Conservation (phyloP, 2,329 filamentous ascomycete species). For the Aspergillus hiratsukae region DNA sequence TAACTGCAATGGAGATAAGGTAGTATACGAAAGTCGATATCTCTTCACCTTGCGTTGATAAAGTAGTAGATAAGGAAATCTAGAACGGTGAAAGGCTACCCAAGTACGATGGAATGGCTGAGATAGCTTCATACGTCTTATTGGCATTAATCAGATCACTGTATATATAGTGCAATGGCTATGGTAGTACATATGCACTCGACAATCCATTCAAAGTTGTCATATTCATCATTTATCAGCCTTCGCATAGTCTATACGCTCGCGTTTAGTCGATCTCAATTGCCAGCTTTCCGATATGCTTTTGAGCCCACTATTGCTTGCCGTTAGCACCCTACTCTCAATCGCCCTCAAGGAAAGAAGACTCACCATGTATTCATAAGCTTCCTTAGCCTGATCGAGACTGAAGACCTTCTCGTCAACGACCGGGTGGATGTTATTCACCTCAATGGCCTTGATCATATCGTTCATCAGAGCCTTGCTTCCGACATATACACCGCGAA, state of each 20-base stretch:
- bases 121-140: neutral
- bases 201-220: neutral
- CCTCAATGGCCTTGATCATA: conserved; percentile 57
- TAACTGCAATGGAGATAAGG: too few species aligned
- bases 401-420: conserved; percentile 56
- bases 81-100: neutral
- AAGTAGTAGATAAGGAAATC: too few species aligned
- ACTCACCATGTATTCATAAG: conserved; percentile 51
- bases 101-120: neutral
- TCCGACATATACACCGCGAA: conserved; percentile 56
- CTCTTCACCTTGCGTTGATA: neutral
- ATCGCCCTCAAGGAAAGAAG: conserved; percentile 12
- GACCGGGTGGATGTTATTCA: conserved; percentile 55
- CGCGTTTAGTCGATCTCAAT: conserved; percentile 39
- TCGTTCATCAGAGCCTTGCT: conserved; percentile 54
- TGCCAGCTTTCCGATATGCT: conserved; percentile 54
- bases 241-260: conserved; percentile 4
- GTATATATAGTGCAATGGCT: neutral
- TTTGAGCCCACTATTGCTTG: conserved; percentile 41
- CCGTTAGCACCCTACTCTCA: conserved; percentile 14
- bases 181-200: neutral
- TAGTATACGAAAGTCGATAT: neutral
- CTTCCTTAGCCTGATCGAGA: conserved; percentile 49
- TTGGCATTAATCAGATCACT: neutral
- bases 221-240: neutral